Base-by-base conservation (phyloP, 148 eudicot species). In the Chenopodium formosanum region DNA sequence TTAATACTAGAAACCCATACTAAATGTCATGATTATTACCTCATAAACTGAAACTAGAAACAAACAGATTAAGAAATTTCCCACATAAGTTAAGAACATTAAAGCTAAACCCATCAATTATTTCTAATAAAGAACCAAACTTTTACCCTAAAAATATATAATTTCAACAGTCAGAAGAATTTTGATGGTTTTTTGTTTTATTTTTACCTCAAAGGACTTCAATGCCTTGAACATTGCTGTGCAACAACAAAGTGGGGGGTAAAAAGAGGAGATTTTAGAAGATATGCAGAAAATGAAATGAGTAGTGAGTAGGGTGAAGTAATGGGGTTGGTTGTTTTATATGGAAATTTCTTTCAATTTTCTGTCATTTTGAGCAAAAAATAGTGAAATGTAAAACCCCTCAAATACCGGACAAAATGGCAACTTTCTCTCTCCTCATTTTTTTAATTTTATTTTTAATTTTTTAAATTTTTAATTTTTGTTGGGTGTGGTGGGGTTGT, bases 211-310 rank as follows among this genome's bases (percentile, higher is more conserved):
- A 81, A 81, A 81, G 75, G 83, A 77, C 29, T 60, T 76, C 56
- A 81, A 66, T 77, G 62, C 83, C 69, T 81, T 84, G 86, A 84
- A 84, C 86, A 84, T 84, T 76, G 83, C 83, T 72, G 11, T 37
- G 81, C n/a, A 83, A 79, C 4, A 44, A 14, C 71, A 83, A 77
- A 70, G 31, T 1, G 78, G 58, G n/a, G 4, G 44, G 31, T 63
- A 7, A 11, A 34, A 40, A 40, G 44, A 44, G 23, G n/a, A 32
- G 48, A 37, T n/a, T 6, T 62, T 64, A 4, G 25, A 70, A 60
- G 27, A 52, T 40, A 72, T 17, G 47, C 34, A 34, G 76, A 68
- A 53, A 73, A 47, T 34, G 76, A 56, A 64, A 69, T 52, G 48
- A 58, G 44, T 65, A 56, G 62, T 16, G 22, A 14, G 62, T 56